Base-by-base conservation (phyloP, 2,329 filamentous ascomycete species). In the Talaromyces sp. region DNA sequence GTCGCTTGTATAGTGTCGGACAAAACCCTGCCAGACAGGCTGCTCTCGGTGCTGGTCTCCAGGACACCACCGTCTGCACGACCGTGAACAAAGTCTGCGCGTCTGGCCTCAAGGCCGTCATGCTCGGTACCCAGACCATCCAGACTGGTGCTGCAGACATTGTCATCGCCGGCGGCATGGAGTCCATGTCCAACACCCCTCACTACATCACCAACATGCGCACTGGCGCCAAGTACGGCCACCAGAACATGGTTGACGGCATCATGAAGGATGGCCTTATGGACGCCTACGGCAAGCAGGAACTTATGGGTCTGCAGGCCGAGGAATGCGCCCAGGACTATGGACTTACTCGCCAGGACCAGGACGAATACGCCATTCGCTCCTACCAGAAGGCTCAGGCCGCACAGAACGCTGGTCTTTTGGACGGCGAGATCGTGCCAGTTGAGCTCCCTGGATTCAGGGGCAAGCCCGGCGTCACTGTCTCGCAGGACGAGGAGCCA, bases 81-180 rank as follows among this genome's bases (percentile, higher is more conserved):
- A 96, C 93, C 58, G 86, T 99, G 73, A 99, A 99, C 88, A 99
- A 99, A 83, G 95, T 99, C 75, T 99, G 95, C 85, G 95, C 95
- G 66, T 97, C 93, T 10, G 88, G 89, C 52, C 82, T 97, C 75
- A 99, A 99, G 84, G 91, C 95, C 69, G 89, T 99, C 73, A 92
- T 96, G 67, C 85, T 99, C 64, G 95, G 90, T 69, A 91, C 93
- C 57, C 95, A 98, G 80, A 97, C 93, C 71, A 99, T 99, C 81
- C 92, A 98, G 77, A 96, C 93, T 59, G 93, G 95, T 69, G 96
- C 92, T 75, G 93, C 93, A 66, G 88, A 91, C 69, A 88, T 97
- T 67, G 88, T 99, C 66, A 92, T 99, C 63, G 95, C 93, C 67
- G 95, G 93, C 73, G 95, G 95, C 70, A 88, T 93, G 68, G 95